Evolutionary conservation across 2,329 filamentous ascomycete species (phyloP).

Genomic region (Saccharata proteae): DNA sequence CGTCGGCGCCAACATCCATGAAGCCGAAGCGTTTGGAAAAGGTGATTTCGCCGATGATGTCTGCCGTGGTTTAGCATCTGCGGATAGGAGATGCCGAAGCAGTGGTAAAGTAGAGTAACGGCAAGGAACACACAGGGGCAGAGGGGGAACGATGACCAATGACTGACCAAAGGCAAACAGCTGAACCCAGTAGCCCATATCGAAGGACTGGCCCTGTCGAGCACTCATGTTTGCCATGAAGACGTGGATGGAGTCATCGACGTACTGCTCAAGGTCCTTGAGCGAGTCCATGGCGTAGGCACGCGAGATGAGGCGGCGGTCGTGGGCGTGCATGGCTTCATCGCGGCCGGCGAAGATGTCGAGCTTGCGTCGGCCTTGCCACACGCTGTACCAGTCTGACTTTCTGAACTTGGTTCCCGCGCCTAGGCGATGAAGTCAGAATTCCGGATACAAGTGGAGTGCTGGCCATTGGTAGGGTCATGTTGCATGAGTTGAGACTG

Average conservation of each 20-base stretch:
- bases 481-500: no score
- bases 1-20: slow-evolving; percentile 21
- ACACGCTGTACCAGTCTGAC: slow-evolving; percentile 28
- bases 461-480: no score
- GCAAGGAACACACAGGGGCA: neutral
- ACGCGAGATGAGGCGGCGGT: slow-evolving; percentile 21
- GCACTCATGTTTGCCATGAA: slow-evolving; percentile 23
- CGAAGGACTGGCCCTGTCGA: slow-evolving; percentile 14
- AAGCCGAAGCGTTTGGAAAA: slow-evolving; percentile 27
- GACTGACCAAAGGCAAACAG: slow-evolving; percentile 27
- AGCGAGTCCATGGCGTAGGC: slow-evolving; percentile 27
- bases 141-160: neutral
- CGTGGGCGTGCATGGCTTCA: slow-evolving; percentile 23
- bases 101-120: neutral
- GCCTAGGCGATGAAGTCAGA: slow-evolving; percentile 9
- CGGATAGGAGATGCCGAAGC: neutral
- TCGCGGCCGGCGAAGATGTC: slow-evolving; percentile 29
- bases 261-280: slow-evolving; percentile 27
- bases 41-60: slow-evolving; percentile 31
- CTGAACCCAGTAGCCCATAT: slow-evolving; percentile 28
- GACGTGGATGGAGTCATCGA: slow-evolving; percentile 24
- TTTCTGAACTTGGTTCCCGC: slow-evolving; percentile 31
- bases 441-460: neutral
- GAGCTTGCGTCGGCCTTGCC: slow-evolving; percentile 26
- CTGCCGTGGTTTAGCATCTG: slow-evolving; percentile 10